A percentile compares a stretch with the other conserved stretches of the same genome.
Evolutionary conservation across 1,284 basidiomycete genomes (phyloP).

Genomic region (Puccinia novopanici): DNA sequence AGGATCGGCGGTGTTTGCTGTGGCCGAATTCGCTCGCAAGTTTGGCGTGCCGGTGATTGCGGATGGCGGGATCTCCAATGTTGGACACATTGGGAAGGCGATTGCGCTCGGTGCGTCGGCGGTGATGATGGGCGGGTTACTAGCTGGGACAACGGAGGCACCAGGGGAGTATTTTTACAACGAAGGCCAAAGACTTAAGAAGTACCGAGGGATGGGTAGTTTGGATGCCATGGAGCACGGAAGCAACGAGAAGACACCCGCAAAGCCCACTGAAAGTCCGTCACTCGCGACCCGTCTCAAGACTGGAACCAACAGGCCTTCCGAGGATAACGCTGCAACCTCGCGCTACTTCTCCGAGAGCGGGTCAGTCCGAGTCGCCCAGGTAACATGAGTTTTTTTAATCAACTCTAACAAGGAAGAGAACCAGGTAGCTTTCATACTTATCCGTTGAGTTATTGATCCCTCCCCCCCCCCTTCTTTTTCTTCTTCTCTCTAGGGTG

Average conservation of each 20-base stretch:
- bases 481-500: constrained; percentile 64
- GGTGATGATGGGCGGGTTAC: constrained; percentile 97
- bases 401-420: not conserved
- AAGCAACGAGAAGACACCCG: constrained; percentile 66
- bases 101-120: constrained; percentile 88
- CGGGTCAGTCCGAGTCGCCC: constrained; percentile 92
- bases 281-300: constrained; percentile 19
- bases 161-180: constrained; percentile 95
- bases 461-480: not conserved
- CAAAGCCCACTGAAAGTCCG: constrained; percentile 33
- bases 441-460: not conserved
- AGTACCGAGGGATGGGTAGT: constrained; percentile 97
- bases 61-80: constrained; percentile 94
- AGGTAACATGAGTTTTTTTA: constrained; percentile 58
- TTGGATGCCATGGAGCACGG: constrained; percentile 85
- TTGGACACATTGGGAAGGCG: constrained; percentile 97
- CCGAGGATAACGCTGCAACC: constrained; percentile 87
- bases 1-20: constrained; percentile 91
- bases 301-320: constrained; percentile 58
- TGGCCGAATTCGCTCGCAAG: constrained; percentile 86
- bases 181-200: constrained; percentile 96
- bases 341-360: constrained; percentile 95
- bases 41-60: constrained; percentile 97
- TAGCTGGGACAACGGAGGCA: constrained; percentile 94
- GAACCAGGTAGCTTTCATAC: not conserved